Conservation (phyloP, 495 filamentous ascomycete species). For the Daldinia grandis region DNA sequence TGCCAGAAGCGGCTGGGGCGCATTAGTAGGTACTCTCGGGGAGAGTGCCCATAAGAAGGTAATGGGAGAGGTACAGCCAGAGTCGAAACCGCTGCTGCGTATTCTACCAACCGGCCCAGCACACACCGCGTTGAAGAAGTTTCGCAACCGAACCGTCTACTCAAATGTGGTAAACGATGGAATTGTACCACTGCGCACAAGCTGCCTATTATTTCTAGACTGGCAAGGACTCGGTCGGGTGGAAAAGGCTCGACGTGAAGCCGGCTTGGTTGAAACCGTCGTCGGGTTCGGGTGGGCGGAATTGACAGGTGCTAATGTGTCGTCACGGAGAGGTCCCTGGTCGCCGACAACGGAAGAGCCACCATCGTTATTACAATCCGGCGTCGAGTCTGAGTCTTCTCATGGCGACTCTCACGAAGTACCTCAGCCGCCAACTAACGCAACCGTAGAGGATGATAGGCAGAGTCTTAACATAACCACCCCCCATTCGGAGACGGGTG, state of each 20-base stretch:
- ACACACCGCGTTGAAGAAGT: slow-evolving; percentile 83
- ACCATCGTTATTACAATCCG: slow-evolving; percentile 28
- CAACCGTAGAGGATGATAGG: slow-evolving; percentile 62
- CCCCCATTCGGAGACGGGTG: slow-evolving; percentile 29
- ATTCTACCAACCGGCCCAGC: slow-evolving; percentile 94
- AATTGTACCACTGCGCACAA: slow-evolving; percentile 93
- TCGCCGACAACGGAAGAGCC: slow-evolving; percentile 42
- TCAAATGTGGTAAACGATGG: slow-evolving; percentile 99
- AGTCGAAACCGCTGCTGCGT: slow-evolving; percentile 87
- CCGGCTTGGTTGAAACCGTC: slow-evolving; percentile 88
- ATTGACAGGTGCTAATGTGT: slow-evolving; percentile 77
- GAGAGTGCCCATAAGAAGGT: slow-evolving; percentile 69
- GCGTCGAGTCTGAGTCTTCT: slow-evolving; percentile 27
- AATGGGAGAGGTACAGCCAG: slow-evolving; percentile 71
- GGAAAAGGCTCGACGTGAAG: slow-evolving; percentile 92
- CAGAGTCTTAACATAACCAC: slow-evolving; percentile 53
- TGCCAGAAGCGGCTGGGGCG: slow-evolving; percentile 85
- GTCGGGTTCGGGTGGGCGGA: slow-evolving; percentile 96
- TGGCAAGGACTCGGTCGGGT: slow-evolving; percentile 94
- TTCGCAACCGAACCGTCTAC: slow-evolving; percentile 91
- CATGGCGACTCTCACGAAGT: slow-evolving; percentile 57
- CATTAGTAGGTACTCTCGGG: slow-evolving; percentile 80
- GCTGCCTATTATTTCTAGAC: slow-evolving; percentile 94
- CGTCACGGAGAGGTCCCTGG: slow-evolving; percentile 49
- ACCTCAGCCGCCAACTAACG: slow-evolving; percentile 66